phyloP scores from a whole-genome alignment of 345 rosid genomes.

The Orychophragmus violaceus region DNA sequence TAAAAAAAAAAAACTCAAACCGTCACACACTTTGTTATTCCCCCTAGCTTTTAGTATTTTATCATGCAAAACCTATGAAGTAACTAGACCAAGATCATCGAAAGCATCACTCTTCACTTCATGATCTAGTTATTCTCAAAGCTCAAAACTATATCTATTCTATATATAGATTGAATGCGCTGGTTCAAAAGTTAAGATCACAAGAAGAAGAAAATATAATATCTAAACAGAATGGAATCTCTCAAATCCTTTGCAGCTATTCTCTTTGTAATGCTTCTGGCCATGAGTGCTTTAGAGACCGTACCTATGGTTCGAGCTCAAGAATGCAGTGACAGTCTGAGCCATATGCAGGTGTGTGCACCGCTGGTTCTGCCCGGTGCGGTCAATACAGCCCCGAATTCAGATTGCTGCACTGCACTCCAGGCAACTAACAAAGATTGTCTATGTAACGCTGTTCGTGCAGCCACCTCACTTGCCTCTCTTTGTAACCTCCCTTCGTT shows the following conservation, averaged over 20 bases:
- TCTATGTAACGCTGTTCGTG: constrained; percentile 27
- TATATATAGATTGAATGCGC: constrained; percentile 21
- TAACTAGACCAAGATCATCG: constrained; percentile 20
- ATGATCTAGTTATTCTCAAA: not conserved
- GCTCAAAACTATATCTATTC: not conserved
- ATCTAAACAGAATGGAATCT: constrained; percentile 9
- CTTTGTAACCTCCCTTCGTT: constrained; percentile 30
- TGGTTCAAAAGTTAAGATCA: not conserved
- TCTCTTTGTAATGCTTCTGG: constrained; percentile 12
- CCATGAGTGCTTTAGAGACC: not conserved
- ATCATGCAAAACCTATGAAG: constrained; percentile 24
- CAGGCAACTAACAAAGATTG: constrained; percentile 24
- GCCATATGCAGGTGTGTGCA: constrained; percentile 22
- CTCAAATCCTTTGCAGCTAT: constrained; percentile 8
- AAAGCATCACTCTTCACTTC: constrained; percentile 17
- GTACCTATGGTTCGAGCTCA: constrained; percentile 13
- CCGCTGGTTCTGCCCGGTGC: constrained; percentile 26
- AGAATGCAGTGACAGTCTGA: constrained; percentile 7
- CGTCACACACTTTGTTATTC: constrained; percentile 8
- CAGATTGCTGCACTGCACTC: constrained; percentile 25
- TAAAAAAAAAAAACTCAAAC: not conserved
- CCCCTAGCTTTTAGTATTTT: not conserved
- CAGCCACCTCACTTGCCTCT: constrained; percentile 25
- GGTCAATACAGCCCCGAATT: constrained; percentile 8
- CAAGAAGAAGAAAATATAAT: not conserved